Evolutionary conservation across 352 stramenopile species (phyloP).

Genomic region (Phytophthora citricola): DNA sequence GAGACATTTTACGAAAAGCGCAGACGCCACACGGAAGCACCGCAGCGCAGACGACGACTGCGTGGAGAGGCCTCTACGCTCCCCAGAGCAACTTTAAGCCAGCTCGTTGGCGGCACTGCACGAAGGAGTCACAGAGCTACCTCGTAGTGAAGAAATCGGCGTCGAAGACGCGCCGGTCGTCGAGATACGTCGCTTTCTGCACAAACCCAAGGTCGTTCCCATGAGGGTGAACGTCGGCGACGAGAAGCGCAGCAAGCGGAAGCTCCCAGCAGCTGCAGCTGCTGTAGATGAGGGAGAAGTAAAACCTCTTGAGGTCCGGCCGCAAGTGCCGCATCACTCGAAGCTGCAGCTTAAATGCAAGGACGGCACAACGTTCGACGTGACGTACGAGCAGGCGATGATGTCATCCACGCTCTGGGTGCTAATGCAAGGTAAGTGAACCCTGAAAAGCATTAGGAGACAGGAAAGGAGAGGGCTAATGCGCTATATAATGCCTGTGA

Average conservation of each 20-base stretch:
- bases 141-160: slow-evolving; percentile 22
- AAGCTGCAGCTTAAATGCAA: slow-evolving; percentile 83
- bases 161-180: slow-evolving; percentile 14
- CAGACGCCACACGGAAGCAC: slow-evolving; percentile 14
- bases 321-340: slow-evolving; percentile 32
- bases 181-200: slow-evolving; percentile 39
- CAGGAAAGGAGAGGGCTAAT: background rate
- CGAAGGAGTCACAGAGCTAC: slow-evolving; percentile 22
- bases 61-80: background rate
- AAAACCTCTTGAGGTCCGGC: slow-evolving; percentile 10
- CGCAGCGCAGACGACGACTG: slow-evolving; percentile 6
- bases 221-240: slow-evolving; percentile 41
- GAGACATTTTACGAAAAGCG: slow-evolving; percentile 24
- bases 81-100: background rate
- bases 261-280: slow-evolving; percentile 21
- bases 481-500: slow-evolving; percentile 15
- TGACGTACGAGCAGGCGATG: slow-evolving; percentile 87
- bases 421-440: slow-evolving; percentile 60
- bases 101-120: background rate
- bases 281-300: slow-evolving; percentile 18
- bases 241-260: slow-evolving; percentile 43
- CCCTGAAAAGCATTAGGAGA: background rate
- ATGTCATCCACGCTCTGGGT: slow-evolving; percentile 89
- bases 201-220: slow-evolving; percentile 24
- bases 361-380: slow-evolving; percentile 70